Evolutionary conservation across 768 basidiomycete genomes (phyloP).

Genomic region (Lactarius psammicola): DNA sequence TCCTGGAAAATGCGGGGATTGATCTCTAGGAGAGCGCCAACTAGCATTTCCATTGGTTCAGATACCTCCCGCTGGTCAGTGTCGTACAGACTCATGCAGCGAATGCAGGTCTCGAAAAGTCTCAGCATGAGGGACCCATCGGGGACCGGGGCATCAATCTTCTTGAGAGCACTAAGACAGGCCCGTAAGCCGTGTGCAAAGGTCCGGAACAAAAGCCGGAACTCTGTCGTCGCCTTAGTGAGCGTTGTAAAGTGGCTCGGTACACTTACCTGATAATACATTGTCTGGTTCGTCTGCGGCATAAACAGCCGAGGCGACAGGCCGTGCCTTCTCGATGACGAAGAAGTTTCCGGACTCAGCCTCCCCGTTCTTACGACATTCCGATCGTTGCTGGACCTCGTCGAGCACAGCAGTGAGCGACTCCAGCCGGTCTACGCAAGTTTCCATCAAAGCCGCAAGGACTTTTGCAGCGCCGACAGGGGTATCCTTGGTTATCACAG

Average conservation of each 20-base stretch:
- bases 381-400: slow-evolving; percentile 52
- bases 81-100: slow-evolving; percentile 82
- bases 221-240: slow-evolving; percentile 51
- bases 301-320: slow-evolving; percentile 73
- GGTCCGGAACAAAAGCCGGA: slow-evolving; percentile 80
- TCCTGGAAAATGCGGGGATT: slow-evolving; percentile 93
- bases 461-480: slow-evolving; percentile 64
- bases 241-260: slow-evolving; percentile 19
- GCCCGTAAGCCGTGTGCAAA: slow-evolving; percentile 86
- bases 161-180: slow-evolving; percentile 71
- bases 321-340: slow-evolving; percentile 81
- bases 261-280: slow-evolving; percentile 65
- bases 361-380: slow-evolving; percentile 43
- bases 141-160: slow-evolving; percentile 72
- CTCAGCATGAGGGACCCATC: slow-evolving; percentile 86
- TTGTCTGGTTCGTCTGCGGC: slow-evolving; percentile 82
- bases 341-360: slow-evolving; percentile 50
- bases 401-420: slow-evolving; percentile 66
- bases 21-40: slow-evolving; percentile 72
- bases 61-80: slow-evolving; percentile 63
- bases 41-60: slow-evolving; percentile 82
- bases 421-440: slow-evolving; percentile 80
- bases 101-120: slow-evolving; percentile 82
- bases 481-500: slow-evolving; percentile 73
- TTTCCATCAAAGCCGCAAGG: slow-evolving; percentile 76